phyloP scores from a whole-genome alignment of 352 stramenopile genomes.

The Lagenidium giganteum region DNA sequence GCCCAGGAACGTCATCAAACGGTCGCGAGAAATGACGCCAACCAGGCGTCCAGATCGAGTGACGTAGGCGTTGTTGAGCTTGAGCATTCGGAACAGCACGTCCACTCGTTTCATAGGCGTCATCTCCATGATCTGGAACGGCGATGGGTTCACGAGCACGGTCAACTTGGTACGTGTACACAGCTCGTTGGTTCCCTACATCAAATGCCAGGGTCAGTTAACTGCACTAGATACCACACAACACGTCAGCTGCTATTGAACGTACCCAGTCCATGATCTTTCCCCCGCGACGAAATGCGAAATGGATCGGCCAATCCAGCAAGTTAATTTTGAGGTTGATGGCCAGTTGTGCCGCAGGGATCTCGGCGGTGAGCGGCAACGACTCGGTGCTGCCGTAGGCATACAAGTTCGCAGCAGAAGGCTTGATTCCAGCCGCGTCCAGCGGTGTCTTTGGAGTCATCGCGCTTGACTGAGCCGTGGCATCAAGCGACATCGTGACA shows the following conservation, averaged over 20 bases:
- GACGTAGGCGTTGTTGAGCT: slow-evolving; percentile 86
- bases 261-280: slow-evolving; percentile 69
- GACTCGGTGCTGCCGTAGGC: too few relatives aligned
- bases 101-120: slow-evolving; percentile 81
- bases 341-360: too few relatives aligned
- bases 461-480: too few relatives aligned
- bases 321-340: slow-evolving; percentile 19
- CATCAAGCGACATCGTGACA: too few relatives aligned
- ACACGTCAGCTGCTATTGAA: too few relatives aligned
- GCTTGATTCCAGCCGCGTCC: too few relatives aligned
- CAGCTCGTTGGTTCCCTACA: slow-evolving; percentile 49
- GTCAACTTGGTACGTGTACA: slow-evolving; percentile 61
- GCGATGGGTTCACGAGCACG: slow-evolving; percentile 70
- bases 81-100: slow-evolving; percentile 85
- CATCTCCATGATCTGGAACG: slow-evolving; percentile 83
- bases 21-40: slow-evolving; percentile 69
- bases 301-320: slow-evolving; percentile 57
- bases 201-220: slow-evolving; percentile 1
- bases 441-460: too few relatives aligned
- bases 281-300: slow-evolving; percentile 61
- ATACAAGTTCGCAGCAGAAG: too few relatives aligned
- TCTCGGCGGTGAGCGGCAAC: too few relatives aligned
- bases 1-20: slow-evolving; percentile 80
- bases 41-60: slow-evolving; percentile 73
- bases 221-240: too few relatives aligned